Conservation (phyloP, 129 eudicot species). For the Lactuca saligna region DNA sequence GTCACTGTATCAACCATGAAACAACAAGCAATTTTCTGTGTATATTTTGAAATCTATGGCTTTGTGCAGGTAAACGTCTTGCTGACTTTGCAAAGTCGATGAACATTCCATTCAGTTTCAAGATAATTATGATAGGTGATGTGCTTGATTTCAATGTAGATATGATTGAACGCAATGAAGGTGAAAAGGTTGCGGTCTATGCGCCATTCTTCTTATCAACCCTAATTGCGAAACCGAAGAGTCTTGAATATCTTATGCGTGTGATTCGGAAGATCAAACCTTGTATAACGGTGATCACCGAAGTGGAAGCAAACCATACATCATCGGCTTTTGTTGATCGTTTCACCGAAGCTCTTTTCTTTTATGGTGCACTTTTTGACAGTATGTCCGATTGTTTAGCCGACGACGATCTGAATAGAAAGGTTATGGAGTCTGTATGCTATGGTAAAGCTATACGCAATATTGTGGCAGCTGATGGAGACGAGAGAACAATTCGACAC, state of each 20-base stretch:
- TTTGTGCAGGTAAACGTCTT: constrained; percentile 27
- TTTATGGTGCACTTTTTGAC: constrained; percentile 43
- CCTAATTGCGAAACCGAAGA: constrained; percentile 22
- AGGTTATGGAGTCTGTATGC: constrained; percentile 27
- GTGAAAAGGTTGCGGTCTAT: constrained; percentile 37
- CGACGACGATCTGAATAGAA: constrained; percentile 30
- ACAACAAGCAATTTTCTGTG: background rate
- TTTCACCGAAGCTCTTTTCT: constrained; percentile 43
- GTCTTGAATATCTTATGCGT: constrained; percentile 35
- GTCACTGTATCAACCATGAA: background rate
- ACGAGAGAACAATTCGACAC: constrained; percentile 44
- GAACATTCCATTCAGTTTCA: constrained; percentile 27
- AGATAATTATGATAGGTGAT: constrained; percentile 38
- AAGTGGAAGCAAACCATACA: constrained; percentile 44
- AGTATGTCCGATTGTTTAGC: constrained; percentile 37
- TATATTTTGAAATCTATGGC: background rate
- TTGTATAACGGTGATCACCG: constrained; percentile 32
- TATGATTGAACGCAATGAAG: constrained; percentile 24
- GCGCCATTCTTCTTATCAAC: constrained; percentile 7
- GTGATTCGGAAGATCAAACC: constrained; percentile 32
- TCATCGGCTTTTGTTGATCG: constrained; percentile 40
- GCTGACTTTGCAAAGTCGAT: constrained; percentile 34
- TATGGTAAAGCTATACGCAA: constrained; percentile 35
- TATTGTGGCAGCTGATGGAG: constrained; percentile 57
- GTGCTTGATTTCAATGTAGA: constrained; percentile 30